Evolutionary conservation across 176 grass and related monocot species (phyloP).

Genomic region (Canna indica): DNA sequence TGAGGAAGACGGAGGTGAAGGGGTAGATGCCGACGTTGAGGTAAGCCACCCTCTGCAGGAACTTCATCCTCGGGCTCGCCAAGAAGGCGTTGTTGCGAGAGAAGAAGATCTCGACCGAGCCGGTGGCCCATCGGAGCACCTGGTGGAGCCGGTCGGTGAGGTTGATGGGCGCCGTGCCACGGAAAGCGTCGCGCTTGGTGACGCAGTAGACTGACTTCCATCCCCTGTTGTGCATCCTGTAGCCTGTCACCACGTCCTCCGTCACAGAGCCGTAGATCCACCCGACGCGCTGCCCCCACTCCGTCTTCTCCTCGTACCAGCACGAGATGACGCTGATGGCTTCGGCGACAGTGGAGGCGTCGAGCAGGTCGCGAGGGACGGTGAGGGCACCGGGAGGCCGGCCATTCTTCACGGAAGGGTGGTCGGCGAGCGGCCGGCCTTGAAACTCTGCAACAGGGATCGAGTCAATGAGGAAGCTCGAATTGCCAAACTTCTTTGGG

Average conservation of each 20-base stretch:
- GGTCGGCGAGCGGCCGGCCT: conserved; percentile 80
- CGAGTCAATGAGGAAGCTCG: conserved; percentile 85
- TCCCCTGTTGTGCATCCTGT: conserved; percentile 92
- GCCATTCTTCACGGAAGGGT: conserved; percentile 84
- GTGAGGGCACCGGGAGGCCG: conserved; percentile 75
- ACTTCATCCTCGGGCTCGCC: conserved; percentile 85
- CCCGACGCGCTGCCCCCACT: conserved; percentile 79
- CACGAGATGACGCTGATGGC: conserved; percentile 93
- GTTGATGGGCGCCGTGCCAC: conserved; percentile 89
- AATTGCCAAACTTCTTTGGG: conserved; percentile 90
- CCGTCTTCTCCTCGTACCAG: conserved; percentile 99
- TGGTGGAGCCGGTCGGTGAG: conserved; percentile 94
- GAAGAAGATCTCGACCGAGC: conserved; percentile 97
- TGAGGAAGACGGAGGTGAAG: conserved; percentile 95
- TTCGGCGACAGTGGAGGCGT: conserved; percentile 85
- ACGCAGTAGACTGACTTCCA: conserved; percentile 99
- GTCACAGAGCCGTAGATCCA: conserved; percentile 98
- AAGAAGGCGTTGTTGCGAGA: conserved; percentile 85
- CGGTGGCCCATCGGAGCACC: conserved; percentile 91
- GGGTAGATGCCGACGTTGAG: conserved; percentile 98
- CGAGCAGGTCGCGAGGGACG: conserved; percentile 68
- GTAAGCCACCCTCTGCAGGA: conserved; percentile 67
- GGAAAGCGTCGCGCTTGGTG: conserved; percentile 78
- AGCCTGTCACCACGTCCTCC: conserved; percentile 96
- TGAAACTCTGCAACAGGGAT: conserved; percentile 95